Percentiles rank a stretch among this genome's conserved stretches.
Evolutionary conservation across 73 alveolate genomes (phyloP).

Genomic region (Paramecium pentaurelia): DNA sequence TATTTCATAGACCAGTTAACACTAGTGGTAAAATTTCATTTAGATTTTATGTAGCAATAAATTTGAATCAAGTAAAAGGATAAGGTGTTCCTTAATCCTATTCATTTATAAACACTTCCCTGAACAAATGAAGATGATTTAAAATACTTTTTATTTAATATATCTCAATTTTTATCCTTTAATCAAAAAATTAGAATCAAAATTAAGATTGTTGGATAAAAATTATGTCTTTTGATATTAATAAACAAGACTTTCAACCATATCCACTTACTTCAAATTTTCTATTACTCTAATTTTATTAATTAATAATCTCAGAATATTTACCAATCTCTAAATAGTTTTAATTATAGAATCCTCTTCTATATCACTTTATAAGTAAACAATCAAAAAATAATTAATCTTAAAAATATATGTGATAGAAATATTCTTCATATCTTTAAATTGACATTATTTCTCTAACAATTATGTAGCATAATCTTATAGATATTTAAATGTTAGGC

Average conservation of each 20-base stretch:
- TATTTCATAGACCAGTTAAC: neutral
- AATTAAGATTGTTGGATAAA: neutral
- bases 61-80: neutral
- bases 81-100: neutral
- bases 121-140: neutral
- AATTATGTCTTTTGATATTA: neutral
- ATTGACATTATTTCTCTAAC: no score
- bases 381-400: no score
- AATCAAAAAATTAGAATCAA: neutral
- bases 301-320: no score
- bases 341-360: no score
- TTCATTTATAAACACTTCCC: neutral
- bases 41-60: neutral
- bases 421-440: no score
- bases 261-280: neutral
- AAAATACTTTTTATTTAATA: neutral
- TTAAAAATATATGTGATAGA: no score
- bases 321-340: neutral
- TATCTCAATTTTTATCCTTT: neutral
- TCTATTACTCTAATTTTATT: neutral
- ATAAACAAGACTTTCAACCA: neutral
- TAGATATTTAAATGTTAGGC: no score
- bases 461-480: no score
- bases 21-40: neutral
- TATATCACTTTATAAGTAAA: no score